These are phyloP conservation scores for Begonia loranthoides DNA, from an alignment of 306 rosid genomes.

Conservation along the genomic window DNA sequence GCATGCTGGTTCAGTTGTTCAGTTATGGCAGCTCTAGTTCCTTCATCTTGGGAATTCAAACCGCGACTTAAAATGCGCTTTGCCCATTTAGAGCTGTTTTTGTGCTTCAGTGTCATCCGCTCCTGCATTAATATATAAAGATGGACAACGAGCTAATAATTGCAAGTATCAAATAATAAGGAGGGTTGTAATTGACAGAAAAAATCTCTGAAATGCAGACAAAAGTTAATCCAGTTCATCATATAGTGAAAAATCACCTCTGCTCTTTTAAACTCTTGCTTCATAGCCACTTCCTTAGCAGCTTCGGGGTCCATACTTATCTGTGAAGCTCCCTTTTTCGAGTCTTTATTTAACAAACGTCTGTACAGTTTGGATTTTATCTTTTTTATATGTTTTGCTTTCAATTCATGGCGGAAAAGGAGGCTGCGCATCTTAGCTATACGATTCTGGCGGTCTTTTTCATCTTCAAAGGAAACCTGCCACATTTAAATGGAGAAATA, in stretches of 20 bases:
- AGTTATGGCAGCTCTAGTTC: conserved; percentile 74
- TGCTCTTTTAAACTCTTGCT: conserved; percentile 64
- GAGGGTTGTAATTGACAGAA: background rate
- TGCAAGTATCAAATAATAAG: too few species aligned
- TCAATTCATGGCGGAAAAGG: conserved; percentile 71
- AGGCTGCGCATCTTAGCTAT: conserved; percentile 92
- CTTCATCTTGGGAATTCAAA: conserved; percentile 68
- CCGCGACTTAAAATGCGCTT: conserved; percentile 61
- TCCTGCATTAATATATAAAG: conserved; percentile 36
- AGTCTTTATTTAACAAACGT: conserved; percentile 74
- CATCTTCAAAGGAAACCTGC: conserved; percentile 76
- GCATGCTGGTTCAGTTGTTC: conserved; percentile 59
- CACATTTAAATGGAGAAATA: background rate
- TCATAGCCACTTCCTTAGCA: conserved; percentile 63
- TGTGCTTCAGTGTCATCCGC: conserved; percentile 77
- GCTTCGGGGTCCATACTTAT: conserved; percentile 62
- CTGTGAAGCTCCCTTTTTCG: conserved; percentile 35
- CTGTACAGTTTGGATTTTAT: conserved; percentile 77
- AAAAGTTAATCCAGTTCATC: background rate
- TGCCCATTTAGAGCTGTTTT: conserved; percentile 56
- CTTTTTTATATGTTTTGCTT: conserved; percentile 65
- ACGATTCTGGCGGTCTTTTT: conserved; percentile 60
- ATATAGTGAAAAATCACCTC: conserved; percentile 36
- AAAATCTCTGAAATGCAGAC: background rate
- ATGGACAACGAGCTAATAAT: background rate